A percentile compares a stretch with the other conserved stretches of the same genome.
phyloP scores from a whole-genome alignment of 2,329 filamentous ascomycete species.

The Acephala macrosclerotiorum region DNA sequence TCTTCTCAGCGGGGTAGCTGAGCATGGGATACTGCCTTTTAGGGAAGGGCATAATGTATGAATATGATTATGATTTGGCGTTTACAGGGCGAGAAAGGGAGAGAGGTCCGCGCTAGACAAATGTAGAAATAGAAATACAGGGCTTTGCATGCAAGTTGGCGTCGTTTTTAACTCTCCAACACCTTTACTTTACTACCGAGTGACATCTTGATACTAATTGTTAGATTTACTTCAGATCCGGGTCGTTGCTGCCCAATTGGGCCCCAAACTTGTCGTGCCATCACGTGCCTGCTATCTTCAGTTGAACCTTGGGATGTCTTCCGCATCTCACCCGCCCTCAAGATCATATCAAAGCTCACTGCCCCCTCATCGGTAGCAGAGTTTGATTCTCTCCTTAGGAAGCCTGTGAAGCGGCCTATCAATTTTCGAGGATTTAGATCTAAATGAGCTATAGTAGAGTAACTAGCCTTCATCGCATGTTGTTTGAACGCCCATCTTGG shows the following conservation, averaged over 20 bases:
- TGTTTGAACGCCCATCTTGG: too few species aligned
- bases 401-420: too few species aligned
- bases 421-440: too few species aligned
- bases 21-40: neutral
- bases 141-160: neutral
- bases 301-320: too few species aligned
- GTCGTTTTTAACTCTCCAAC: neutral
- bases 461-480: too few species aligned
- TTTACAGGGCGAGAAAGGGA: neutral
- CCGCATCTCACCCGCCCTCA: too few species aligned
- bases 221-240: neutral
- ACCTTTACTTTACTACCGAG: neutral
- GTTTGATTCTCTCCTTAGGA: too few species aligned
- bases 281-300: too few species aligned
- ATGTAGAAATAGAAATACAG: slow-evolving; percentile 5
- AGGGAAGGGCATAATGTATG: neutral
- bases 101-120: slow-evolving; percentile 1
- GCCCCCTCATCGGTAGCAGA: too few species aligned
- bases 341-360: too few species aligned
- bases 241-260: too few species aligned
- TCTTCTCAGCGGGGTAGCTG: neutral
- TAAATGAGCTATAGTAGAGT: too few species aligned
- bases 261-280: neutral
- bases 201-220: neutral
- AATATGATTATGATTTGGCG: slow-evolving; percentile 6